phyloP scores from a whole-genome alignment of 768 basidiomycete genomes.

The Dentipellis fragilis region DNA sequence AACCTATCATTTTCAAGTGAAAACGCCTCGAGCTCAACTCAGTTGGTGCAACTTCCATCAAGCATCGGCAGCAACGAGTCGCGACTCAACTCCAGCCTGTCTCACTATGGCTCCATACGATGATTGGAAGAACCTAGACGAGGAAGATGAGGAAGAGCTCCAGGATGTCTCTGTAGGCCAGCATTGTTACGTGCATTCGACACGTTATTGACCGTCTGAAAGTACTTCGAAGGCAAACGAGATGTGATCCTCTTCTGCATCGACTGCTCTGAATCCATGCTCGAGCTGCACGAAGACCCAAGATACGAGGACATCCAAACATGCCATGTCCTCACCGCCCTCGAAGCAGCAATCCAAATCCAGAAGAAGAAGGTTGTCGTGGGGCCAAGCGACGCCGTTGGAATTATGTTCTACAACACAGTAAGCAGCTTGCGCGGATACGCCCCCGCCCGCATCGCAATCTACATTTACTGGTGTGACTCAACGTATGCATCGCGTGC shows the following conservation, averaged over 20 bases:
- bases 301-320: slow-evolving; percentile 56
- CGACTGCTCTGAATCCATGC: slow-evolving; percentile 90
- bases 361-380: slow-evolving; percentile 85
- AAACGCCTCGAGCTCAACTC: not conserved
- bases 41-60: not conserved
- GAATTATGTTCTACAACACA: slow-evolving; percentile 88
- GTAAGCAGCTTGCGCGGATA: slow-evolving; percentile 33
- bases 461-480: not conserved
- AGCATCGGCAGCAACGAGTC: not conserved
- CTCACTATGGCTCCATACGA: slow-evolving; percentile 56
- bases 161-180: slow-evolving; percentile 51
- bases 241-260: slow-evolving; percentile 95
- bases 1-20: not conserved
- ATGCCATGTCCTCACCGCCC: slow-evolving; percentile 67
- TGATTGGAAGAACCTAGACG: slow-evolving; percentile 71
- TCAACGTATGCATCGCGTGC: not conserved
- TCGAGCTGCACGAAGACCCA: slow-evolving; percentile 54
- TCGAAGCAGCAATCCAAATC: slow-evolving; percentile 78
- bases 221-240: slow-evolving; percentile 64
- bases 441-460: not conserved
- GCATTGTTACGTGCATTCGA: not conserved
- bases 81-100: not conserved
- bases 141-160: slow-evolving; percentile 77
- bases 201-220: not conserved
- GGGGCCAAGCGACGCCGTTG: slow-evolving; percentile 83